Conservation (phyloP, 2,329 filamentous ascomycete species). For the Aspergillus felis region DNA sequence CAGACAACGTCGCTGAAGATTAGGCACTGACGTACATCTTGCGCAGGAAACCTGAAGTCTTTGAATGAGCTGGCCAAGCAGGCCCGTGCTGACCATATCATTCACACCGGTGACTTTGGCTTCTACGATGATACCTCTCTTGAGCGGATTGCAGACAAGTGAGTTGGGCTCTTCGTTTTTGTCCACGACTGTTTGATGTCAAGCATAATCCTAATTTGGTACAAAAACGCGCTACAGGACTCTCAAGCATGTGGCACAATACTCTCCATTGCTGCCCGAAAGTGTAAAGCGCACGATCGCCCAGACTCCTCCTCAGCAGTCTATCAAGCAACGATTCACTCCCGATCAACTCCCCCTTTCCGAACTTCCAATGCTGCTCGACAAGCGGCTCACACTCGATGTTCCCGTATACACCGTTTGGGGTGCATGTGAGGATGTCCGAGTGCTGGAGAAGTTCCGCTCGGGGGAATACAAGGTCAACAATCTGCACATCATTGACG, state of each 20-base stretch:
- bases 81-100: slow-evolving; percentile 92
- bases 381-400: slow-evolving; percentile 83
- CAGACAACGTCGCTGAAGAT: slow-evolving; percentile 2
- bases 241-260: slow-evolving; percentile 96
- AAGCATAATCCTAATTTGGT: slow-evolving; percentile 11
- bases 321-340: slow-evolving; percentile 79
- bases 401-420: slow-evolving; percentile 98
- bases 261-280: slow-evolving; percentile 89
- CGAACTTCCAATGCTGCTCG: slow-evolving; percentile 83
- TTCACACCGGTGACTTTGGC: slow-evolving; percentile 97
- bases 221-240: slow-evolving; percentile 57
- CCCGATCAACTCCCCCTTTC: slow-evolving; percentile 84
- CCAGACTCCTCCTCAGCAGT: slow-evolving; percentile 60
- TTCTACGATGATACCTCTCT: slow-evolving; percentile 97
- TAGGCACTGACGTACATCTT: slow-evolving; percentile 12
- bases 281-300: slow-evolving; percentile 64
- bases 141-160: slow-evolving; percentile 98
- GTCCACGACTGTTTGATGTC: slow-evolving; percentile 5
- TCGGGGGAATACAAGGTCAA: slow-evolving; percentile 97
- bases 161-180: slow-evolving; percentile 37
- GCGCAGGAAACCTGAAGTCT: slow-evolving; percentile 82
- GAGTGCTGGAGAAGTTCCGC: slow-evolving; percentile 93
- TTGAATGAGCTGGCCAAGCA: slow-evolving; percentile 95
- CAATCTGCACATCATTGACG: slow-evolving; percentile 97
- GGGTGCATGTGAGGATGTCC: slow-evolving; percentile 97